A percentile compares a stretch with the other conserved stretches of the same genome.
Conservation (phyloP, 805 yeast species). For the Komagataella ulmi region DNA sequence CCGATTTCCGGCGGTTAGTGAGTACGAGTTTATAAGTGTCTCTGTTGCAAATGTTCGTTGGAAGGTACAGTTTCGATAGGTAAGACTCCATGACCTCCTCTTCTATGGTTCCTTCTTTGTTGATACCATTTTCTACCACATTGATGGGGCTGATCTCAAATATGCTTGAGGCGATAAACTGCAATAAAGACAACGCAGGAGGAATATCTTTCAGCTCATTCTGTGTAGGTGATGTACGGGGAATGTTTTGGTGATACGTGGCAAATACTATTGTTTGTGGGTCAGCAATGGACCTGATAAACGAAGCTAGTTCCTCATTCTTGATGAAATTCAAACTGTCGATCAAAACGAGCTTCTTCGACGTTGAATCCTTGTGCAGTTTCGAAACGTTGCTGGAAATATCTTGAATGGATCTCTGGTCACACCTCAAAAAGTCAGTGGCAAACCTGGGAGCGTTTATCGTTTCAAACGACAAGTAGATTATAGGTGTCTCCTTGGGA, state of each 20-base stretch:
- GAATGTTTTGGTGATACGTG: constrained; percentile 21
- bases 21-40: constrained; percentile 32
- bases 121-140: constrained; percentile 3
- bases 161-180: constrained; percentile 65
- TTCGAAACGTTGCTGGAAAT: constrained; percentile 5
- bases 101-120: constrained; percentile 14
- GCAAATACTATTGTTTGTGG: constrained; percentile 17
- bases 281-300: constrained; percentile 30
- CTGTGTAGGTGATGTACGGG: constrained; percentile 2
- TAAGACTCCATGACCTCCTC: constrained; percentile 33
- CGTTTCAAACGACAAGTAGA: constrained; percentile 63
- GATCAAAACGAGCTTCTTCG: constrained; percentile 35
- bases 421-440: constrained; percentile 33
- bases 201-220: constrained; percentile 32
- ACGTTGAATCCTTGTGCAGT: constrained; percentile 1
- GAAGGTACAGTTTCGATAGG: constrained; percentile 28
- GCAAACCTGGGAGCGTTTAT: constrained; percentile 35
- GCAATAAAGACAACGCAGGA: constrained; percentile 31
- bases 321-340: constrained; percentile 58
- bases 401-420: constrained; percentile 6
- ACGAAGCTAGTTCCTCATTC: constrained; percentile 28
- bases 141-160: constrained; percentile 41
- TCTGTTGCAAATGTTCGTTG: constrained; percentile 34
- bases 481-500: constrained; percentile 20
- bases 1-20: constrained; percentile 71